Evolutionary conservation across 257 asterid genomes (phyloP).

Genomic region (Solanum virginianum): DNA sequence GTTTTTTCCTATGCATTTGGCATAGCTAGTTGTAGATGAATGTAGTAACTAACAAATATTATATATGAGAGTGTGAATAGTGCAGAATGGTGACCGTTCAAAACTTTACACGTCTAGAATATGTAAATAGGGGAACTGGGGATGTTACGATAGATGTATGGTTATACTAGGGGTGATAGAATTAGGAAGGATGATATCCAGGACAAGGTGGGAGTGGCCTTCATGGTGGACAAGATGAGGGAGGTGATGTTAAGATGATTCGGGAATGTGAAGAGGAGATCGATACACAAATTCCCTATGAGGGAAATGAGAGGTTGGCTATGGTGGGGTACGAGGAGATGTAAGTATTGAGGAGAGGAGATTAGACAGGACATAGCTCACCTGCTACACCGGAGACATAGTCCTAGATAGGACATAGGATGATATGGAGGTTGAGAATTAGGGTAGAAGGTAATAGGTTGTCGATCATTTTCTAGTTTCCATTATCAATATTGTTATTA

Average conservation of each 20-base stretch:
- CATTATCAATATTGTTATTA: neutral
- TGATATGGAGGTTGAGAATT: neutral
- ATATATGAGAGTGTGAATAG: neutral
- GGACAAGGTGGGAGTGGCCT: neutral
- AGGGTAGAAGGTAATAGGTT: neutral
- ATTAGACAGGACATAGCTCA: neutral
- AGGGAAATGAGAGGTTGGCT: neutral
- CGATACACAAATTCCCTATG: neutral
- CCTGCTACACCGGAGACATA: rapidly evolving
- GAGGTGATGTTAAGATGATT: neutral
- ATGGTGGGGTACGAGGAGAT: neutral
- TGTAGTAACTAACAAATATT: neutral
- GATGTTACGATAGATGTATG: neutral
- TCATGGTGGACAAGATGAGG: neutral
- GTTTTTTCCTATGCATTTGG: neutral
- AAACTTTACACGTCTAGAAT: neutral
- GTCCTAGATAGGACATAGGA: neutral
- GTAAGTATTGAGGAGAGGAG: neutral
- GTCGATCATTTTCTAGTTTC: neutral
- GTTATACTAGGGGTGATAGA: neutral
- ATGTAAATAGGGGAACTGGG: neutral
- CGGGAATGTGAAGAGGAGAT: neutral
- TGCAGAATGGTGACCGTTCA: neutral
- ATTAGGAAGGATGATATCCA: neutral
- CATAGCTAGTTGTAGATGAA: neutral